Base-by-base conservation (phyloP, 768 basidiomycete species). In the Asterophora lycoperdoides region DNA sequence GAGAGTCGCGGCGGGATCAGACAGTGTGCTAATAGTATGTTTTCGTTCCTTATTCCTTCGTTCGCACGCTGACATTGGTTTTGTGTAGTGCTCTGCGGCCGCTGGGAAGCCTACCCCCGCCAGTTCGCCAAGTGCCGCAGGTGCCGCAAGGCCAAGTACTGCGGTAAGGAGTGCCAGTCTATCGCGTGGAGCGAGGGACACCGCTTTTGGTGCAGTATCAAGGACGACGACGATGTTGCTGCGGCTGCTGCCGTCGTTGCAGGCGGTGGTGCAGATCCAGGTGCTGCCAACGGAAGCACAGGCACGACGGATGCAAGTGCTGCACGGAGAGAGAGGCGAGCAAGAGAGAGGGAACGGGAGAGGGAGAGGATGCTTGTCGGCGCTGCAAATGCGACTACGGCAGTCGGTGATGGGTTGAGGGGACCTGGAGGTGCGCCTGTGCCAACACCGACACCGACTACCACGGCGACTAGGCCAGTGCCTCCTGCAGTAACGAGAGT, bases 111-210 rank as follows among this genome's bases (percentile, higher is more conserved):
- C 9, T 89, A 81, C 57, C 90, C 95, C 1, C 79, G 95, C 20
- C 92, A 98, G 66, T 99, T 99, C 67, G 94, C 94, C 8, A 98
- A 99, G 63, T 98, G 96, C 61, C 67, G 96, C 43, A 74, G 95
- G 56, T 99, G 96, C 68, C 70, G 95, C 57, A 96, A 98, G 68
- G 96, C 95, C 8, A 99, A 99, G 66, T 99, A 98, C 64, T 98
- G 96, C 60, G 92, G 92, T 19, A 97, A 97, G 67, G 89, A 93
- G 57, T 98, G 94, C 61, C 94, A 96, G 72, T 92, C 89, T 56
- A 89, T 85, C 14, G 95, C 94, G 1, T 97, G 93, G 94, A 88
- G 87, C 55, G 93, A 94, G 59, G 94, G 95, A 0, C 94, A 97
- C 64, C 74, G 94, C 48, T 97, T 94, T 62, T 94, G 93, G 93